Conservation (phyloP, 2,329 filamentous ascomycete genomes). For the Fusarium hainanense region DNA sequence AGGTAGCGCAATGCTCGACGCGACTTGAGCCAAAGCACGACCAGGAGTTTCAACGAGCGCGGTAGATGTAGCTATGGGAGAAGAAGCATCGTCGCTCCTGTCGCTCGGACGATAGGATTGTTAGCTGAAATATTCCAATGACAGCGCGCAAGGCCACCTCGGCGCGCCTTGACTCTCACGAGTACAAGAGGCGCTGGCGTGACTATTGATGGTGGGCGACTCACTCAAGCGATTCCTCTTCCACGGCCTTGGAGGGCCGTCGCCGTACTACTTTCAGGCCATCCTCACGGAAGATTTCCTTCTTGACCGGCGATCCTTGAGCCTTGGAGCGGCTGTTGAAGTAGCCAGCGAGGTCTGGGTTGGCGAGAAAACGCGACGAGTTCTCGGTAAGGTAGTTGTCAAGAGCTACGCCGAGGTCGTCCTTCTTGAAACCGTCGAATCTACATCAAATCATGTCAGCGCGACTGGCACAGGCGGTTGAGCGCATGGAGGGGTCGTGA, state of each 20-base stretch:
- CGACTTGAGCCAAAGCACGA: constrained; percentile 64
- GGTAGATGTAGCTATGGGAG: constrained; percentile 52
- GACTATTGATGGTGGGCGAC: constrained; percentile 42
- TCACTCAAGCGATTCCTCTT: constrained; percentile 61
- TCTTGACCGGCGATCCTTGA: constrained; percentile 71
- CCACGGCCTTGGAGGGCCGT: constrained; percentile 57
- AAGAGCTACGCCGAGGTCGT: constrained; percentile 79
- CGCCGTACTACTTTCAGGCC: constrained; percentile 60
- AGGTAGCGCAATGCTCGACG: constrained; percentile 75
- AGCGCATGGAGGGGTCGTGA: constrained; percentile 21
- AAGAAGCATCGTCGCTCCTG: constrained; percentile 47
- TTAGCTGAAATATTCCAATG: constrained; percentile 26
- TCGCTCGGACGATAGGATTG: constrained; percentile 3
- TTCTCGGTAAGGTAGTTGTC: constrained; percentile 80
- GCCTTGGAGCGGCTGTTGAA: constrained; percentile 74
- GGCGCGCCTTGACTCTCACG: constrained; percentile 19
- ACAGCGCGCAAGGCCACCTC: constrained; percentile 3
- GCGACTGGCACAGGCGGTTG: background rate
- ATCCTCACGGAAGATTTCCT: constrained; percentile 56
- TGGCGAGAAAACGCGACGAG: constrained; percentile 69
- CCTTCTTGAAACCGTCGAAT: constrained; percentile 78
- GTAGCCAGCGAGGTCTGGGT: constrained; percentile 76
- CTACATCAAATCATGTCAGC: constrained; percentile 56
- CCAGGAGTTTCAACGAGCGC: constrained; percentile 62
- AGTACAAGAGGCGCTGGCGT: constrained; percentile 20